Evolutionary conservation across 2,329 filamentous ascomycete genomes (phyloP).

Genomic region (Colletotrichum camelliae): DNA sequence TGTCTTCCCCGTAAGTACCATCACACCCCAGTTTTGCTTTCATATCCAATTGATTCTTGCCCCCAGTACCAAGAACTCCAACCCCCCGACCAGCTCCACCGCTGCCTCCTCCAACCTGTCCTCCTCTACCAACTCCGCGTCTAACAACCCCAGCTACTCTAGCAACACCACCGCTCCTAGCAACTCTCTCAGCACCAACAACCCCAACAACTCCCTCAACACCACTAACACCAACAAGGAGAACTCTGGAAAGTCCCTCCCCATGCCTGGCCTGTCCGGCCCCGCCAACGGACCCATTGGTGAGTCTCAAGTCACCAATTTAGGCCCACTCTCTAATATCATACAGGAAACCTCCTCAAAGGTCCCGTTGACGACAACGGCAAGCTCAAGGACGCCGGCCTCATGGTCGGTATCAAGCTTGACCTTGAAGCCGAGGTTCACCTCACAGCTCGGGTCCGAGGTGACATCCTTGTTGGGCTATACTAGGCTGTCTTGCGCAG

Average conservation of each 20-base stretch:
- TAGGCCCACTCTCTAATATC: not conserved
- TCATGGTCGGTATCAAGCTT: constrained; percentile 67
- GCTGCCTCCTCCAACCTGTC: constrained; percentile 1
- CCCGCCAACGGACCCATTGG: constrained; percentile 33
- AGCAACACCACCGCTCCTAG: constrained; percentile 1
- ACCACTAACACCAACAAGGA: constrained; percentile 40
- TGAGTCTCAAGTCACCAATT: not conserved
- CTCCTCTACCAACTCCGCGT: constrained; percentile 10
- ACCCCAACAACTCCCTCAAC: constrained; percentile 3
- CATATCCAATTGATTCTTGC: constrained; percentile 27
- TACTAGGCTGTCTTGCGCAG: constrained; percentile 43
- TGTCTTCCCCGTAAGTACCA: constrained; percentile 40
- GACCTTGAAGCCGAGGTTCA: constrained; percentile 69
- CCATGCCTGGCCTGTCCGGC: constrained; percentile 41
- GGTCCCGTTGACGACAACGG: constrained; percentile 63
- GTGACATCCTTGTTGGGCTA: constrained; percentile 65
- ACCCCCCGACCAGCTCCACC: constrained; percentile 27
- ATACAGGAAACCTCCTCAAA: constrained; percentile 57
- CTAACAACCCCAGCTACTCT: not conserved
- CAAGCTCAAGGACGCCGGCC: constrained; percentile 60
- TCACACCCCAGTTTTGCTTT: constrained; percentile 35
- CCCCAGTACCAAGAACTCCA: constrained; percentile 41
- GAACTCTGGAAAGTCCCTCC: constrained; percentile 45
- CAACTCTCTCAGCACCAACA: constrained; percentile 1
- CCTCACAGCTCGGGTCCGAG: constrained; percentile 62